These are phyloP conservation scores for Hyaloperonospora arabidopsidis DNA, from an alignment of 352 stramenopile genomes.

Conservation along the genomic window DNA sequence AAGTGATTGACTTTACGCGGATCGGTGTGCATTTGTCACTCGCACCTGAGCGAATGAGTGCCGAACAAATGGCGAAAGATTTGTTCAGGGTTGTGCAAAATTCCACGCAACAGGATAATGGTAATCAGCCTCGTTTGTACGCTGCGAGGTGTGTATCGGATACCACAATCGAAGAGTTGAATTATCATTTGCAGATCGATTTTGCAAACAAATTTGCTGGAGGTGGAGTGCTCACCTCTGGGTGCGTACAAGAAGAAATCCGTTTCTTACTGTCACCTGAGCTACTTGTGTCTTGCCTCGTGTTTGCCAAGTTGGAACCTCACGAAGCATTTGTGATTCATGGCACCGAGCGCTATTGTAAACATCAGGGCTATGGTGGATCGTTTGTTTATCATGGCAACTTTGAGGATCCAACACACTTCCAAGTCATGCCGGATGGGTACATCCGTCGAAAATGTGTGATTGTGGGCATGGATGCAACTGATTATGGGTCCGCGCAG, in stretches of 20 bases:
- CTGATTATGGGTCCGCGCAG: conserved; percentile 38
- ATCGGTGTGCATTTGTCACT: conserved; percentile 28
- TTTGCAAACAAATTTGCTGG: conserved; percentile 80
- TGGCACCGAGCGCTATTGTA: conserved; percentile 51
- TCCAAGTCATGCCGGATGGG: conserved; percentile 5
- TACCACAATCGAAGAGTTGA: conserved; percentile 55
- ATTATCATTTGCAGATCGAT: conserved; percentile 62
- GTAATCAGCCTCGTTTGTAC: conserved; percentile 9
- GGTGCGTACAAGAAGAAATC: conserved; percentile 81
- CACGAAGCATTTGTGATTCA: conserved; percentile 69
- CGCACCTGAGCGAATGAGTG: background rate
- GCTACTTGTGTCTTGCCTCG: conserved; percentile 51
- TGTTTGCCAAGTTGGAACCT: conserved; percentile 53
- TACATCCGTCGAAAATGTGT: conserved; percentile 39
- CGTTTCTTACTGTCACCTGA: conserved; percentile 71
- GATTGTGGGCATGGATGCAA: conserved; percentile 67
- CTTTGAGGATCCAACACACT: conserved; percentile 32
- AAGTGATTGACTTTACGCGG: conserved; percentile 58
- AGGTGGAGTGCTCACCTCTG: conserved; percentile 59
- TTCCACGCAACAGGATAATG: background rate
- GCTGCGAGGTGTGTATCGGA: conserved; percentile 27
- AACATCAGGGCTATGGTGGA: conserved; percentile 51
- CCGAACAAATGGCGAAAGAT: conserved; percentile 13
- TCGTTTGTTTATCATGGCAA: conserved; percentile 45
- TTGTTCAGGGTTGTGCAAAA: conserved; percentile 11